phyloP scores from a whole-genome alignment of 2,329 filamentous ascomycete species.

The Drechslera avenae region DNA sequence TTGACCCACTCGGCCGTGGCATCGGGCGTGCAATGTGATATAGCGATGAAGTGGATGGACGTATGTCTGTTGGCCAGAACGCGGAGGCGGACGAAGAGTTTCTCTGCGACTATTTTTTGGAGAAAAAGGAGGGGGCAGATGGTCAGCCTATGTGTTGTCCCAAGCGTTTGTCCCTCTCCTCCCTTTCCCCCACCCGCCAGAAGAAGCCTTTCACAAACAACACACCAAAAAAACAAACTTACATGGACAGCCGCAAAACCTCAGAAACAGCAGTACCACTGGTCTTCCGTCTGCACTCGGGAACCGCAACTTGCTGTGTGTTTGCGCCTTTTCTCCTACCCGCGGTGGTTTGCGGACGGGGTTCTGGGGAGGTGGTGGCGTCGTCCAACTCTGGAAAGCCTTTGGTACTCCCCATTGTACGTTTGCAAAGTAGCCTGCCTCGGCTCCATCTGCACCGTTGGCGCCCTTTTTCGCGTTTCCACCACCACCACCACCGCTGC shows the following conservation, averaged over 20 bases:
- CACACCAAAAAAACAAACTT: slow-evolving; percentile 20
- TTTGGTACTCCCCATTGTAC: slow-evolving; percentile 43
- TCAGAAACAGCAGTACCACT: slow-evolving; percentile 39
- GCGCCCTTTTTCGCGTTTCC: slow-evolving; percentile 37
- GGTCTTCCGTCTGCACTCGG: slow-evolving; percentile 38
- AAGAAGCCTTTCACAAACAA: not conserved
- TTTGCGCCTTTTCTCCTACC: slow-evolving; percentile 35
- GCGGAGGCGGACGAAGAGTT: slow-evolving; percentile 63
- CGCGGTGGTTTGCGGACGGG: slow-evolving; percentile 35
- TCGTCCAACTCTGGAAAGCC: slow-evolving; percentile 42
- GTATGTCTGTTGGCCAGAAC: slow-evolving; percentile 60
- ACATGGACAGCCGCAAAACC: slow-evolving; percentile 47
- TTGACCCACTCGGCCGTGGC: slow-evolving; percentile 64
- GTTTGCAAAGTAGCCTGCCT: slow-evolving; percentile 42
- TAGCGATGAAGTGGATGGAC: slow-evolving; percentile 60
- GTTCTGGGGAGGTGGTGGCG: slow-evolving; percentile 35
- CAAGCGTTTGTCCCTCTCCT: too few relatives aligned
- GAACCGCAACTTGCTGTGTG: slow-evolving; percentile 38
- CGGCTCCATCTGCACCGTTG: slow-evolving; percentile 21
- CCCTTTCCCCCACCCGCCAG: too few relatives aligned
- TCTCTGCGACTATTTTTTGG: slow-evolving; percentile 42
- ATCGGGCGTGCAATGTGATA: slow-evolving; percentile 63
- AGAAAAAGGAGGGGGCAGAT: too few relatives aligned
- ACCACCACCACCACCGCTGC: too few relatives aligned
- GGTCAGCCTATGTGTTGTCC: too few relatives aligned